Evolutionary conservation across 305 asterid species (phyloP).

Genomic region (Coffea humblotiana): DNA sequence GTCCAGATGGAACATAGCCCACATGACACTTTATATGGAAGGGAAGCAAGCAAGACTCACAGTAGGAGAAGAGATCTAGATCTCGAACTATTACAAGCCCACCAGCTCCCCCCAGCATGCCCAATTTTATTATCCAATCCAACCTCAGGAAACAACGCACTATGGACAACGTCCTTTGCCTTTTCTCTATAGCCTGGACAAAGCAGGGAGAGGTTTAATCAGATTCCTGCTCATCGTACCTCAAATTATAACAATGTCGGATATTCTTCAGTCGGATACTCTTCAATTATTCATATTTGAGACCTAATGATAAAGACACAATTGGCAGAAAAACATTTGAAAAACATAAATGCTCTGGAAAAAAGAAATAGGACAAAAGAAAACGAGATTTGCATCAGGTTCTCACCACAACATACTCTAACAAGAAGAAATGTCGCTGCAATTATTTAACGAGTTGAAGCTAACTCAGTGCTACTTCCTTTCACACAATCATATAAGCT

Average conservation of each 20-base stretch:
- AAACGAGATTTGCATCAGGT: neutral
- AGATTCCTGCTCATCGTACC: neutral
- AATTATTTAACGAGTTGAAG: neutral
- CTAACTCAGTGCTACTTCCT: neutral
- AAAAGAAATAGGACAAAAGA: neutral
- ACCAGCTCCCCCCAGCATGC: slow-evolving; percentile 89
- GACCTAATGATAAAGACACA: neutral
- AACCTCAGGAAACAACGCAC: slow-evolving; percentile 88
- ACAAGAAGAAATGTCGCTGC: neutral
- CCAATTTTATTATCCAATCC: slow-evolving; percentile 76
- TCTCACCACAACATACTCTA: neutral
- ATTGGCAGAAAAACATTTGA: no score
- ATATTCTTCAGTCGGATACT: neutral
- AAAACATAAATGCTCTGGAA: neutral
- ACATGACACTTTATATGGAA: slow-evolving; percentile 91
- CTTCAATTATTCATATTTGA: neutral
- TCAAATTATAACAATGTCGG: neutral
- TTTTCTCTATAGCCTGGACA: slow-evolving; percentile 72
- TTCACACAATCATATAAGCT: neutral
- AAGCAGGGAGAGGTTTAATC: neutral
- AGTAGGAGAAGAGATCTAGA: slow-evolving; percentile 82
- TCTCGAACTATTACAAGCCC: slow-evolving; percentile 95
- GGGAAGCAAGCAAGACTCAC: slow-evolving; percentile 94
- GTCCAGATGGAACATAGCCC: slow-evolving; percentile 82
- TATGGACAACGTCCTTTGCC: slow-evolving; percentile 71